Evolutionary conservation across 352 stramenopile species (phyloP).

Genomic region (Blastocystis sp.): DNA sequence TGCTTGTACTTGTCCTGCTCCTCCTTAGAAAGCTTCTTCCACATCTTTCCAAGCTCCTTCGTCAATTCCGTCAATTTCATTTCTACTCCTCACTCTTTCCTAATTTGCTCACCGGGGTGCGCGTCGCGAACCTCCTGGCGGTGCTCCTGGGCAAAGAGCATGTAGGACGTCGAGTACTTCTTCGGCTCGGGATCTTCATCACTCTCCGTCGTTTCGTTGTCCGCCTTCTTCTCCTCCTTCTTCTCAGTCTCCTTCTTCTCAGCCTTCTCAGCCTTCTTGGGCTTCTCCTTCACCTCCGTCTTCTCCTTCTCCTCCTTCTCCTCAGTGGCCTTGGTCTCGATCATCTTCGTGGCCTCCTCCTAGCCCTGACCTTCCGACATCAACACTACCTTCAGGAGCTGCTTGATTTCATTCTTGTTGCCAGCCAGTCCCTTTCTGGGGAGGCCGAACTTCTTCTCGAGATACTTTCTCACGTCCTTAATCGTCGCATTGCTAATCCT

Average conservation of each 20-base stretch:
- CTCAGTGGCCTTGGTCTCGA: background rate
- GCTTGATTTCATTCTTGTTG: conserved; percentile 20
- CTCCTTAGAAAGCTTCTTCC: conserved; percentile 27
- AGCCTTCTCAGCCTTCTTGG: background rate
- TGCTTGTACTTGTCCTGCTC: conserved; percentile 4
- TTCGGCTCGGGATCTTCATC: conserved; percentile 7
- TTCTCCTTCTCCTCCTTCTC: conserved; percentile 22
- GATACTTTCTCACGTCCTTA: conserved; percentile 38
- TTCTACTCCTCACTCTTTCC: background rate
- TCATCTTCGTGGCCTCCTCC: conserved; percentile 9
- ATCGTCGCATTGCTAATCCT: background rate
- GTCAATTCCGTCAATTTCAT: background rate
- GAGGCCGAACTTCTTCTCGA: conserved; percentile 40
- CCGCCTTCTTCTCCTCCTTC: background rate
- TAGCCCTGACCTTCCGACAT: background rate
- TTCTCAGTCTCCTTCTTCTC: background rate
- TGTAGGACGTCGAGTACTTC: background rate
- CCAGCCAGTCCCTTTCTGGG: conserved; percentile 7
- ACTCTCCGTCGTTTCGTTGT: background rate
- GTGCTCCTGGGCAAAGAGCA: conserved; percentile 6
- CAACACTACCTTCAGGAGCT: background rate
- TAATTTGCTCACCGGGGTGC: background rate
- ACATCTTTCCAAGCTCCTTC: background rate
- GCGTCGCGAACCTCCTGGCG: background rate
- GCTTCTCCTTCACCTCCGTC: background rate